Evolutionary conservation across 139 green algal species (phyloP), one percentile per base, ranked within the genome.

Genomic region (Volvox africanus): DNA sequence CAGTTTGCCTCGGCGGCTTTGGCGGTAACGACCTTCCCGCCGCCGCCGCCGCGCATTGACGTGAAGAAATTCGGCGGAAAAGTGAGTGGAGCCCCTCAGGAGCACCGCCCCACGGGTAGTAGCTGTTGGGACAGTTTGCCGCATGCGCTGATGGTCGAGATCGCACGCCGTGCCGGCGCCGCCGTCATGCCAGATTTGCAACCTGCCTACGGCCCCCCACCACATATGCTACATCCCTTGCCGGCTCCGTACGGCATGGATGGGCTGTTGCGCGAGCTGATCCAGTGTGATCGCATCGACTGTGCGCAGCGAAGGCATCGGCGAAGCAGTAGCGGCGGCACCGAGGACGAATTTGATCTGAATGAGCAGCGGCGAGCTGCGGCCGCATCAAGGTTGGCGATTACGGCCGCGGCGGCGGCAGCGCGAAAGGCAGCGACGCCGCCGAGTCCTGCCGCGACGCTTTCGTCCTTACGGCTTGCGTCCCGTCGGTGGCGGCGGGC

Each of bases 211-310:
- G 69, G 69, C 36, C 68, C 69, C 11, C 85, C 85, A 0, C 0
- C 44, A 21, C 37, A 89, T 71, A 89, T 89, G 85, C 69, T 80
- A 35, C 85, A 89, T 9, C 85, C 85, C 19, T 50, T 89, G 44
- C 85, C 85, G 17, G 69, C n/a, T n/a, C 85, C 85, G 28, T 80
- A 68, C 36, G 83, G 35, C 22, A 77, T 80, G 82, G 61, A 87
- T 32, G 30, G 55, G 30, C 30, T 87, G n/a, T 21, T 61, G 32
- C 61, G 30, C 5, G 30, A 76, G 3, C 61, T 78, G 61, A 12
- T 24, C 1, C 50, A 28, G 65, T 30, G 65, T 12, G 65, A 73
- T 28, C 12, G 65, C 65, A 12, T 24, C 11, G 65, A 12, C 6
- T 2, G 65, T 28, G 80, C 80, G 44, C 5, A 30, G n/a, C 24